Percentiles rank a stretch among this genome's conserved stretches.
Evolutionary conservation across 768 basidiomycete species (phyloP).

Genomic region (Psilocybe sp.): DNA sequence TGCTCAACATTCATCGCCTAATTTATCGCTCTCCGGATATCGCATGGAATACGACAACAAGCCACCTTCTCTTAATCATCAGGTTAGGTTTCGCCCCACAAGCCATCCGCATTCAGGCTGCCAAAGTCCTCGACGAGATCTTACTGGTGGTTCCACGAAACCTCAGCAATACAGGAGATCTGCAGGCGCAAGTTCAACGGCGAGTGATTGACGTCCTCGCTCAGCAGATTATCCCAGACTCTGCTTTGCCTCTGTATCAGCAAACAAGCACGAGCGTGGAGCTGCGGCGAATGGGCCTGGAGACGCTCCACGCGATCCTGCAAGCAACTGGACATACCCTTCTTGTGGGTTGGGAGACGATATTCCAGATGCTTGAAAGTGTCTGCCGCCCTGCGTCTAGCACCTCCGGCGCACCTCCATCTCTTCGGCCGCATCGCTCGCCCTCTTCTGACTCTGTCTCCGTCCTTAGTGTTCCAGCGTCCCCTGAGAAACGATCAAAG

Average conservation of each 20-base stretch:
- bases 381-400: conserved; percentile 65
- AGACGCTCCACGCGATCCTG: conserved; percentile 86
- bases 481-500: conserved; percentile 18
- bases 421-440: conserved; percentile 23
- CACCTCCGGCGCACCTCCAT: conserved; percentile 25
- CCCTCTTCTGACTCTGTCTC: conserved; percentile 40
- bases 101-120: conserved; percentile 83
- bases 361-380: conserved; percentile 89
- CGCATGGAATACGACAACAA: conserved; percentile 81
- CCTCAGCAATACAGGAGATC: conserved; percentile 52
- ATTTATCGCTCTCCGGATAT: conserved; percentile 79
- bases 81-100: conserved; percentile 69
- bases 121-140: conserved; percentile 82
- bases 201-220: conserved; percentile 85
- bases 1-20: conserved; percentile 84
- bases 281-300: conserved; percentile 82
- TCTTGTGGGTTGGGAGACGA: conserved; percentile 88
- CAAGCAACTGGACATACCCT: conserved; percentile 91
- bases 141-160: conserved; percentile 76
- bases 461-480: conserved; percentile 35
- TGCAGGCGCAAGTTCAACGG: conserved; percentile 71
- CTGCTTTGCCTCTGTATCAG: conserved; percentile 26
- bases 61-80: conserved; percentile 77
- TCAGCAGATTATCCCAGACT: conserved; percentile 66
- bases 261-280: conserved; percentile 60